Percentiles rank a stretch among this genome's conserved stretches.
Conservation (phyloP, 1,284 basidiomycete genomes). For the Rhodotorula sp. region DNA sequence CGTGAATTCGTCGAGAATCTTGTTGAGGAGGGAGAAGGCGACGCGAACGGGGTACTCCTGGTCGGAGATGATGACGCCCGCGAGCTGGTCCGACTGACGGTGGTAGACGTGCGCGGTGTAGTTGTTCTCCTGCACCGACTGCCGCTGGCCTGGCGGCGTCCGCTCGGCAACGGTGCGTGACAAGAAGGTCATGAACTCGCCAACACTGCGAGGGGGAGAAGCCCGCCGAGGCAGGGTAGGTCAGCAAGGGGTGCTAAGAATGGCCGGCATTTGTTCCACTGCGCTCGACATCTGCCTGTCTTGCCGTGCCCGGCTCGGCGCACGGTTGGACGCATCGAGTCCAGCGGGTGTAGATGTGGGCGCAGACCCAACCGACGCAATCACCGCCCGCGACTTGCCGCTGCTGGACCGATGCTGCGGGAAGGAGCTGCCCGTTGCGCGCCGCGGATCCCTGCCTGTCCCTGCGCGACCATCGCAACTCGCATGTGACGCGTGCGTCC, state of each 20-base stretch:
- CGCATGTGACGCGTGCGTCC: too few species aligned
- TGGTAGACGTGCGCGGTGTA: conserved; percentile 89
- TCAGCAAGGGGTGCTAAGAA: too few species aligned
- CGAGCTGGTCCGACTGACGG: conserved; percentile 46
- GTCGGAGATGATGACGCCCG: conserved; percentile 90
- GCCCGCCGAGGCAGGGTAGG: neutral
- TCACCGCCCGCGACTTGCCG: too few species aligned
- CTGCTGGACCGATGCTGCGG: too few species aligned
- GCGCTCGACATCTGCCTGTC: too few species aligned
- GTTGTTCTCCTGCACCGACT: conserved; percentile 92
- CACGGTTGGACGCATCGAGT: neutral
- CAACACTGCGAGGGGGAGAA: conserved; percentile 54
- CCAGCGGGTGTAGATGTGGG: neutral
- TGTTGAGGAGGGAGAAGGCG: conserved; percentile 85
- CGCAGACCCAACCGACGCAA: too few species aligned
- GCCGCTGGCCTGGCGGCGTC: conserved; percentile 76
- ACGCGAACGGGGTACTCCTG: conserved; percentile 95
- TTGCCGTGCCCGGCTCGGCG: too few species aligned
- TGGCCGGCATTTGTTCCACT: neutral
- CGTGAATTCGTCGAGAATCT: conserved; percentile 90
- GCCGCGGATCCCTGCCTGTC: too few species aligned
- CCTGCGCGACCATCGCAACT: too few species aligned
- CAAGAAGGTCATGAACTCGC: conserved; percentile 88
- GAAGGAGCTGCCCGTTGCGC: too few species aligned
- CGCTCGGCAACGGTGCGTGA: conserved; percentile 89